These are phyloP conservation scores for Thelonectria rubi DNA, from an alignment of 2,329 filamentous ascomycete genomes.

Conservation along the genomic window DNA sequence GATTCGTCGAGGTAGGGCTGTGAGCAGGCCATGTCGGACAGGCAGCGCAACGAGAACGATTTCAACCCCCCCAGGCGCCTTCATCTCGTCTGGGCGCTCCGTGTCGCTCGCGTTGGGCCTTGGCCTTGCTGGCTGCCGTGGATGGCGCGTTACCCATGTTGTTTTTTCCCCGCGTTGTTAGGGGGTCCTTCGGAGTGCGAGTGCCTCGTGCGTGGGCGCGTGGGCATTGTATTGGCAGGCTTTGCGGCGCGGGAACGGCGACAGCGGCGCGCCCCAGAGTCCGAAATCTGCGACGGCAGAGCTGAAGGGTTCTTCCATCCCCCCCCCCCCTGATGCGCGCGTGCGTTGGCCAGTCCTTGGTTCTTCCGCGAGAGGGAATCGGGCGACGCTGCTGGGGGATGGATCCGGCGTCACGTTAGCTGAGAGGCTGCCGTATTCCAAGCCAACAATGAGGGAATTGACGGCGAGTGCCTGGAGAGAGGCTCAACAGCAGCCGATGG, in stretches of 20 bases:
- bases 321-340: constrained; percentile 14
- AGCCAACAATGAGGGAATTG: neutral
- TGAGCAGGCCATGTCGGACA: constrained; percentile 24
- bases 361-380: constrained; percentile 2
- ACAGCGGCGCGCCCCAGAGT: constrained; percentile 3
- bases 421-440: neutral
- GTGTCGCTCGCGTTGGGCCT: neutral
- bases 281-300: constrained; percentile 1
- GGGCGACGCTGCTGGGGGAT: constrained; percentile 17
- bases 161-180: constrained; percentile 24
- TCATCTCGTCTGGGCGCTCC: constrained; percentile 17
- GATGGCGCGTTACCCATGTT: constrained; percentile 24
- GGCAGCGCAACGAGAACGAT: too few relatives aligned
- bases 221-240: constrained; percentile 5
- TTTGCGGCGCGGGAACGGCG: constrained; percentile 20
- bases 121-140: constrained; percentile 12
- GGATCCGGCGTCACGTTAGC: constrained; percentile 12
- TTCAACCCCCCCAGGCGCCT: neutral
- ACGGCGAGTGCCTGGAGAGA: neutral
- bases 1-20: constrained; percentile 34
- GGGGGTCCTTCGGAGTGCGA: constrained; percentile 14
- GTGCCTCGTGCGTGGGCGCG: constrained; percentile 20
- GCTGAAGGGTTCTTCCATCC: neutral
- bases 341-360: constrained; percentile 8
- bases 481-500: neutral